A percentile compares a stretch with the other conserved stretches of the same genome.
Evolutionary conservation across 2,329 filamentous ascomycete species (phyloP).

Genomic region (Pseudogymnoascus destructans): DNA sequence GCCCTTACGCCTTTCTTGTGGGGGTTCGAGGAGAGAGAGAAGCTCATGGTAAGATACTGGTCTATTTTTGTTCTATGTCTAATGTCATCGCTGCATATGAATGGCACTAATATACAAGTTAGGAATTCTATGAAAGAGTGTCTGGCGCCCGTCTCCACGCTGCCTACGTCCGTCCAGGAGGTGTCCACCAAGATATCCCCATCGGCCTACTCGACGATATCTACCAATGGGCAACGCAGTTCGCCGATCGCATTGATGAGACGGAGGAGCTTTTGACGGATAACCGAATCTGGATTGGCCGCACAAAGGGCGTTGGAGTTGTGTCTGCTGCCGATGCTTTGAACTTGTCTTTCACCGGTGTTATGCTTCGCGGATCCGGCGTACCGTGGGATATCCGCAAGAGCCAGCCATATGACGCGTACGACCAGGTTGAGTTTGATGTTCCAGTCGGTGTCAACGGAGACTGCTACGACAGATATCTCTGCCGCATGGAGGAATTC

Average conservation of each 20-base stretch:
- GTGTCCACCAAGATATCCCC: slow-evolving; percentile 91
- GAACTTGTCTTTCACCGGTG: slow-evolving; percentile 91
- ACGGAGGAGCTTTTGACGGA: slow-evolving; percentile 97
- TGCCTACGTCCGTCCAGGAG: slow-evolving; percentile 90
- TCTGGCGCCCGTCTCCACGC: slow-evolving; percentile 95
- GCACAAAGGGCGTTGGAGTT: slow-evolving; percentile 83
- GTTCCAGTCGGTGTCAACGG: slow-evolving; percentile 93
- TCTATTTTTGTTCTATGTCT: not conserved
- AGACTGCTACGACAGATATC: slow-evolving; percentile 97
- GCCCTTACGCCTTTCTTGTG: slow-evolving; percentile 96
- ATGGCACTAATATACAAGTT: slow-evolving; percentile 17
- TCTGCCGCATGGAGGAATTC: slow-evolving; percentile 99
- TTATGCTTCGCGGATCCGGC: slow-evolving; percentile 95
- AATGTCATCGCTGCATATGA: slow-evolving; percentile 5
- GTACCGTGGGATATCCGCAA: slow-evolving; percentile 95
- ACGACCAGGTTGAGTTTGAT: slow-evolving; percentile 95
- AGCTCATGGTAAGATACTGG: slow-evolving; percentile 74
- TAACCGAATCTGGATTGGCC: slow-evolving; percentile 97
- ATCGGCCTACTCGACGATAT: slow-evolving; percentile 93
- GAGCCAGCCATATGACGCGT: slow-evolving; percentile 93
- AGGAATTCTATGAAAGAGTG: slow-evolving; percentile 99
- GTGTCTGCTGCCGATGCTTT: slow-evolving; percentile 87
- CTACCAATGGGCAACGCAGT: slow-evolving; percentile 99
- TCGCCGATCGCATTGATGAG: slow-evolving; percentile 95
- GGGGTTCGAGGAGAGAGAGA: slow-evolving; percentile 99